A percentile compares a stretch with the other conserved stretches of the same genome.
phyloP scores from a whole-genome alignment of 179 eudicot genomes.

The Actinidia arguta region DNA sequence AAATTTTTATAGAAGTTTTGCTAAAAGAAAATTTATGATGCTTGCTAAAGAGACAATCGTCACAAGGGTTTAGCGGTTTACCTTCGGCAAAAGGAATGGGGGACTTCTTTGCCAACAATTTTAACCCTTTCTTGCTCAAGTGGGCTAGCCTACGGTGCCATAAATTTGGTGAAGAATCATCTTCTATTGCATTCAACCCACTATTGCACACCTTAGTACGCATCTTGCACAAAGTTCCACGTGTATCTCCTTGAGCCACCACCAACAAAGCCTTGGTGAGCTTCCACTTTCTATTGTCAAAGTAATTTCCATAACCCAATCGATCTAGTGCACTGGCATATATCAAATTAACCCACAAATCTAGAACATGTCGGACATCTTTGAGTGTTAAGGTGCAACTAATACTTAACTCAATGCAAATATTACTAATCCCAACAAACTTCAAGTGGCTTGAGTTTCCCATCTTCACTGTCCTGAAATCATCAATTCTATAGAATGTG shows the following conservation, averaged over 20 bases:
- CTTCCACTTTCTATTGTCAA: too few species aligned
- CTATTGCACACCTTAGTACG: neutral
- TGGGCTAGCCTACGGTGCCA: neutral
- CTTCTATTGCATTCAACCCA: too few species aligned
- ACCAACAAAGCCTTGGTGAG: too few species aligned
- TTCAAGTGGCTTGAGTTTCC: neutral
- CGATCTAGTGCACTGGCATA: too few species aligned
- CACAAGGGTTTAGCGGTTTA: neutral
- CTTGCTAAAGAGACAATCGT: neutral
- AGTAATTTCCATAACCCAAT: too few species aligned
- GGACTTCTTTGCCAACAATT: neutral
- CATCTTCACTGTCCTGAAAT: neutral
- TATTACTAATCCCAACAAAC: neutral
- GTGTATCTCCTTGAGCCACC: too few species aligned
- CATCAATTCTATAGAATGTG: neutral
- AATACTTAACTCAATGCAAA: neutral
- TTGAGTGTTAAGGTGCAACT: neutral
- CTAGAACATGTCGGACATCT: too few species aligned
- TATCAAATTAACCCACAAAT: too few species aligned
- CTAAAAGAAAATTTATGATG: neutral
- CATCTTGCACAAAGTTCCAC: too few species aligned
- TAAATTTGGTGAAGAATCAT: too few species aligned
- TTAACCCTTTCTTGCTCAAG: neutral
- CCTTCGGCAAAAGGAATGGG: neutral
- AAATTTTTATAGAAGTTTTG: neutral